Base-by-base conservation (phyloP, 2,329 filamentous ascomycete genomes). In the Arthroderma uncinatum region DNA sequence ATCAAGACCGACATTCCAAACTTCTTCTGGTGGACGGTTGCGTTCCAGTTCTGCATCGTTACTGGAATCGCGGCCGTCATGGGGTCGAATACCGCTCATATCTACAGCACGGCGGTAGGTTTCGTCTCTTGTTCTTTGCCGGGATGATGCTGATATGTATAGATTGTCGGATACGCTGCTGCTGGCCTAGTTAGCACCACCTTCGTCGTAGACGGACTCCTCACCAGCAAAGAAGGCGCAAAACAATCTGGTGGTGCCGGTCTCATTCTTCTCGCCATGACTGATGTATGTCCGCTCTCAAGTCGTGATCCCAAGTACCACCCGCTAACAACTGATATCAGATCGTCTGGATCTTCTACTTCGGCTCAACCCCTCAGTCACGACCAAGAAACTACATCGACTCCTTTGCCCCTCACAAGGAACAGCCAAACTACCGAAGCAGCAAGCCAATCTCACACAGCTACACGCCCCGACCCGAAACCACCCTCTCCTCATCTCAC, bases 301-400 rank as follows among this genome's bases (percentile, higher is more conserved):
- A 9, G 16, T 47, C 33, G 33, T 37, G 48, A 36, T 3, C 28
- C 50, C 54, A 56, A 16, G 33, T 33, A 34, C 30, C 21, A 4
- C 4, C 23, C 48, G 7, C 25, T 53, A 36, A 23, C 25, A 14
- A 53, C n/a, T 34, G n/a, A n/a, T 16, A 19, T n/a, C 65, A 96
- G 91, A 88, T 95, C 65, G 82, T 97, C 59, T 98, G 93, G 93
- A 95, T 96, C 64, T 95, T 97, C 74, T 97, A 97, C 78, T 98
- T 96, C 67, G 93, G 93, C 66, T 95, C 92, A 1, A 86, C 90
- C 16, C 90, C 92, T 1, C 87, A 89, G 42, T 88, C 91, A 14
- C 82, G 85, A 56, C 88, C 91, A 62, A 87, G 92, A 65, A 85
- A 89, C 58, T 95, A 94, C 70, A 87, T 97, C 65, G 93, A 98